A percentile compares a stretch with the other conserved stretches of the same genome.
Evolutionary conservation across 371 early-diverging fungal genomes (phyloP).

Genomic region (Saksenaea vasiformis): DNA sequence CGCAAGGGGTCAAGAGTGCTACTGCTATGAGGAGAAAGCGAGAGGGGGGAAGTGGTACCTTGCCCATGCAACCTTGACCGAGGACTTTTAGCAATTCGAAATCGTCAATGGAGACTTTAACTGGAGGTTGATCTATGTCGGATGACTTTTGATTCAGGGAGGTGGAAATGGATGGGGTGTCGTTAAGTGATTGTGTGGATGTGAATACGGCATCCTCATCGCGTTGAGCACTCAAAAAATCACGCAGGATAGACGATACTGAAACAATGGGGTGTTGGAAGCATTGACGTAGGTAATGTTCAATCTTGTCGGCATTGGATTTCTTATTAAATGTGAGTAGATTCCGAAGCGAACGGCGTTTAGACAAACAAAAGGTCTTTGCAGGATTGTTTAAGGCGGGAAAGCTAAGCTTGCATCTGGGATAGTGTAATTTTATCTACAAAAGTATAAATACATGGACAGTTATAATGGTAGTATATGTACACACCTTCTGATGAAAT

Average conservation of each 20-base stretch:
- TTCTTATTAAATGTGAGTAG: slow-evolving; percentile 28
- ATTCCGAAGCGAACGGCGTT: slow-evolving; percentile 32
- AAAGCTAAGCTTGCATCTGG: slow-evolving; percentile 40
- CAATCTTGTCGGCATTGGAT: slow-evolving; percentile 45
- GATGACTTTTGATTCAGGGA: neutral
- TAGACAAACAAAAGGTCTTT: slow-evolving; percentile 14
- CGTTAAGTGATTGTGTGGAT: neutral
- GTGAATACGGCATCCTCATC: slow-evolving; percentile 37
- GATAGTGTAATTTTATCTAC: slow-evolving; percentile 43
- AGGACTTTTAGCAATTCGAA: slow-evolving; percentile 69
- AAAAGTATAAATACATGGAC: neutral
- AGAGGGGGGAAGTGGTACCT: slow-evolving; percentile 27
- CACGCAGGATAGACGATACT: slow-evolving; percentile 41
- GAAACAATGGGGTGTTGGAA: slow-evolving; percentile 42
- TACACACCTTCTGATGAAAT: slow-evolving; percentile 59
- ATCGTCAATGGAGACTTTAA: slow-evolving; percentile 33
- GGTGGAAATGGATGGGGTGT: slow-evolving; percentile 3
- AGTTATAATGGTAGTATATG: neutral
- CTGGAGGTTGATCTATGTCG: neutral
- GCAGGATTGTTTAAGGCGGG: slow-evolving; percentile 37
- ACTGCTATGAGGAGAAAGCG: slow-evolving; percentile 2
- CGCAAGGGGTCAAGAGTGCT: neutral
- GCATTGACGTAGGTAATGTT: slow-evolving; percentile 46
- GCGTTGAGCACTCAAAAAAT: slow-evolving; percentile 48
- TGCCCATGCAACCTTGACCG: slow-evolving; percentile 80